These are phyloP conservation scores for Evansstolkia leycettana DNA, from an alignment of 495 filamentous ascomycete species.

Conservation along the genomic window DNA sequence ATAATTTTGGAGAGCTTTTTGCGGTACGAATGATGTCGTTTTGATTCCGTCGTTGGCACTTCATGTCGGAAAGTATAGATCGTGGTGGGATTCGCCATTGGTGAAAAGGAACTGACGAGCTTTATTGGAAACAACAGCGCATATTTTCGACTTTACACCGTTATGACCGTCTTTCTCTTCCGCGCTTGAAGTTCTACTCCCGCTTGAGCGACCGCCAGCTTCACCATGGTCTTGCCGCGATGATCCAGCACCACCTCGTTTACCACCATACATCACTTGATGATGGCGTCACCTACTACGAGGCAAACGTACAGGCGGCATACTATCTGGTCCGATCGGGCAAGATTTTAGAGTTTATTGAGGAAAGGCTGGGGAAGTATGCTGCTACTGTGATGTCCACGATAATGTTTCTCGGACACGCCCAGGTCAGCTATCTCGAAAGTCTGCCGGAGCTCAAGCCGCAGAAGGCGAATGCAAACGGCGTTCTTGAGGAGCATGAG, in stretches of 20 bases:
- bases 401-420: conserved; percentile 67
- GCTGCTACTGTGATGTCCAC: conserved; percentile 62
- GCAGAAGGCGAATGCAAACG: conserved; percentile 12
- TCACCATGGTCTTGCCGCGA: conserved; percentile 64
- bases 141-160: conserved; percentile 70
- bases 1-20: conserved; percentile 78
- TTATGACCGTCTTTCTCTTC: conserved; percentile 62
- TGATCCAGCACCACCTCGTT: conserved; percentile 80
- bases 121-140: conserved; percentile 31
- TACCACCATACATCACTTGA: conserved; percentile 57
- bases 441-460: conserved; percentile 24
- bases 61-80: no score
- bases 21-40: conserved; percentile 49
- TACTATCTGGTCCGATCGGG: conserved; percentile 72
- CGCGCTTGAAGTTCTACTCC: conserved; percentile 53
- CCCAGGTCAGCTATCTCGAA: conserved; percentile 56
- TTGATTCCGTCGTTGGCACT: neutral
- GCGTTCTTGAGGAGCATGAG: conserved; percentile 1
- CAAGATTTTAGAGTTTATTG: conserved; percentile 66
- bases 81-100: no score
- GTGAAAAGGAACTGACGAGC: no score
- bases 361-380: conserved; percentile 53
- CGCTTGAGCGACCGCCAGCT: conserved; percentile 55
- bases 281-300: conserved; percentile 58
- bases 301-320: conserved; percentile 59